Conservation (phyloP, 148 eudicot genomes). For the Oxyria digyna region DNA sequence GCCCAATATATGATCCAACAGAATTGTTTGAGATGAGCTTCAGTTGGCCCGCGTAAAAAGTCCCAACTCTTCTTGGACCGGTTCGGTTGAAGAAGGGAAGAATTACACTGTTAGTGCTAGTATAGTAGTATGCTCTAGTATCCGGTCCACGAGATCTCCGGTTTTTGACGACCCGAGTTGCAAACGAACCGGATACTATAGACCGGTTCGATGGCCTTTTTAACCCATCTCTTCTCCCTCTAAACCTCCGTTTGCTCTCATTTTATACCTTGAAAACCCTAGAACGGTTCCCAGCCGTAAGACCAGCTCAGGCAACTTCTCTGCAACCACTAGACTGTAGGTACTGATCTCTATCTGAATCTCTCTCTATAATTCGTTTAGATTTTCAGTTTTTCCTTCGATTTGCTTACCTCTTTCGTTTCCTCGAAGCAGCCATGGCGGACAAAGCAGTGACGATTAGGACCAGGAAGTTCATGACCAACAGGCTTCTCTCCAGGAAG, state of each 20-base stretch:
- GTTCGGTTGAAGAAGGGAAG: too few relatives aligned
- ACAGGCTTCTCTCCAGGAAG: constrained; percentile 28
- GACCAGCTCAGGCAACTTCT: background rate
- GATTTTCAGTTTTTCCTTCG: background rate
- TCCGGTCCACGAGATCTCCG: background rate
- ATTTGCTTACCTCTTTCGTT: background rate
- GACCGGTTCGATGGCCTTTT: background rate
- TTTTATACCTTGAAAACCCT: background rate
- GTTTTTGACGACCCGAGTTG: too few relatives aligned
- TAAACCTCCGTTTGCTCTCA: background rate
- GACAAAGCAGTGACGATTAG: constrained; percentile 28
- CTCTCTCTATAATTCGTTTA: background rate
- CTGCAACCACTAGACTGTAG: background rate
- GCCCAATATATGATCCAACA: background rate
- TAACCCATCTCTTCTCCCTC: background rate
- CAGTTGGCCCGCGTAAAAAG: background rate
- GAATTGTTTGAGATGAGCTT: background rate
- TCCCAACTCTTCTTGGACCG: too few relatives aligned
- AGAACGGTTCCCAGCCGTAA: background rate
- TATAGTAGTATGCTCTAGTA: too few relatives aligned
- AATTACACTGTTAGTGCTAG: too few relatives aligned
- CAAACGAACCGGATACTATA: background rate
- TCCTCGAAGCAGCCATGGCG: constrained; percentile 11
- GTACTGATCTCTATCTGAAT: background rate
- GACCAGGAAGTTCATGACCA: constrained; percentile 28